These are phyloP conservation scores for Teratosphaeria destructans DNA, from an alignment of 2,329 filamentous ascomycete species.

Conservation along the genomic window DNA sequence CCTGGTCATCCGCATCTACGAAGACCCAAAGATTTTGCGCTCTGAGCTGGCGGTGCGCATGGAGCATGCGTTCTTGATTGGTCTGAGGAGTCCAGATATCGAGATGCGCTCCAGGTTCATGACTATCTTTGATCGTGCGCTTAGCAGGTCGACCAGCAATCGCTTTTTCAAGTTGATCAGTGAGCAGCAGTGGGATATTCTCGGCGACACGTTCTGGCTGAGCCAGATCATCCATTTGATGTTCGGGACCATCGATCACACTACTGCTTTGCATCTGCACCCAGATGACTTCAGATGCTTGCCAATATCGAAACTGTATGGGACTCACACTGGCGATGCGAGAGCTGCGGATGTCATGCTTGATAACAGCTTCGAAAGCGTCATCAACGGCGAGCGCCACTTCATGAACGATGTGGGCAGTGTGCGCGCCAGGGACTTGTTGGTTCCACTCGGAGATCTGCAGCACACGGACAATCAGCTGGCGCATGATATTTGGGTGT, in stretches of 20 bases:
- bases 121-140: constrained; percentile 86
- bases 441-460: constrained; percentile 82
- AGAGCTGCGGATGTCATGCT: constrained; percentile 55
- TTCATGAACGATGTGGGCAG: constrained; percentile 78
- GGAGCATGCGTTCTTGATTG: constrained; percentile 96
- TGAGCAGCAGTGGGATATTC: constrained; percentile 92
- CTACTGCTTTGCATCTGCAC: constrained; percentile 66
- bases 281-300: constrained; percentile 73
- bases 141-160: constrained; percentile 84
- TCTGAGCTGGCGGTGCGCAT: constrained; percentile 94
- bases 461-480: constrained; percentile 79
- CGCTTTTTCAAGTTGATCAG: constrained; percentile 81
- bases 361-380: constrained; percentile 70
- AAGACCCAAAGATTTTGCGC: constrained; percentile 88
- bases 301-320: constrained; percentile 62
- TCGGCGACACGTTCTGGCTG: constrained; percentile 93
- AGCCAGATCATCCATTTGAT: constrained; percentile 89
- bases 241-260: constrained; percentile 81
- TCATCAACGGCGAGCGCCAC: constrained; percentile 68
- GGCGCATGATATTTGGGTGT: constrained; percentile 81
- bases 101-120: constrained; percentile 97
- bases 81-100: constrained; percentile 83
- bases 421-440: constrained; percentile 74
- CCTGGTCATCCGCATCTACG: constrained; percentile 94
- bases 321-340: constrained; percentile 61